Evolutionary conservation across 495 filamentous ascomycete genomes (phyloP), one percentile per base, ranked within the genome.

Genomic region (Penicillium flavigenum): DNA sequence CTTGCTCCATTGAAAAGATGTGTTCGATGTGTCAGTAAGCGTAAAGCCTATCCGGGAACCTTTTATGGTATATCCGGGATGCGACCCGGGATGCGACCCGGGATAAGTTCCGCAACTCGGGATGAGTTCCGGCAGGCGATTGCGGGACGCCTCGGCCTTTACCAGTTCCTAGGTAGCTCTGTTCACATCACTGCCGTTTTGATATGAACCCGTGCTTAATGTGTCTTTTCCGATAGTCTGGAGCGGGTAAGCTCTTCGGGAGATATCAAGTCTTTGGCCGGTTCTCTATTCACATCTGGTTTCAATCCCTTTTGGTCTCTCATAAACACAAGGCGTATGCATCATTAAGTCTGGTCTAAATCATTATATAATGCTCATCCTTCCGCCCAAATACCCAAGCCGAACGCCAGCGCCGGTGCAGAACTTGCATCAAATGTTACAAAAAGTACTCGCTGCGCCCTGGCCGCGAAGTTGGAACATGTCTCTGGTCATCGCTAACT

Each of bases 401-500:
- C 63, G 58, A 75, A 77, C 72, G 72, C 74, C 73, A 62, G 69
- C 72, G 72, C 70, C 69, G 65, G 70, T 73, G 67, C 67, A 74
- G 66, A 68, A 53, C 26, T 61, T 57, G 39, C 54, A 61, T 57
- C 62, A 51, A 65, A 71, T 74, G 61, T 86, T 81, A 98, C 76
- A 98, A 76, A 74, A 98, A 98, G 79, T 98, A 98, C 73, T 98
- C 94, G 56, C 87, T 88, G 29, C 91, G 84, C 12, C 89, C 89
- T 34, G 89, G 85, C 54, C 92, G 83, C 24, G 89, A 88, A 26
- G 83, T 82, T 11, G 94, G 94, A 24, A 96, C 84, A 56, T 93
- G 89, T 54, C 94, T 84, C 71, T 92, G 83, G 60, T 96, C 88
- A 62, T 98, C 95, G 14, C 91, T 89, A 31, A 98, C 93, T 22